Percentiles rank a stretch among this genome's conserved stretches.
Conservation (phyloP, 2,329 filamentous ascomycete species). For the Eutypella sp. region DNA sequence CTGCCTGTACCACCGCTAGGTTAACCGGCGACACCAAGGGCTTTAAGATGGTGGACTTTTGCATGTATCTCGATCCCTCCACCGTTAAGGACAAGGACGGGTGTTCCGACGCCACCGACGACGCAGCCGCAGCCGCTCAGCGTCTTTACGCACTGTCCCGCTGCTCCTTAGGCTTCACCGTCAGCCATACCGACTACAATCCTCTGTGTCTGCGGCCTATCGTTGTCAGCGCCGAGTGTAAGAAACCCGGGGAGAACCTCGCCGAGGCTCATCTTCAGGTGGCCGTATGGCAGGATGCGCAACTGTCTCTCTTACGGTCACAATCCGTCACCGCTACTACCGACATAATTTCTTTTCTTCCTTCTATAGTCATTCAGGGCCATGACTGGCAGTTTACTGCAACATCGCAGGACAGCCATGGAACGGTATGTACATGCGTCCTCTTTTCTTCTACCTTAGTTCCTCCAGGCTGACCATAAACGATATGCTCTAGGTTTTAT, state of each 20-base stretch:
- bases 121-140: not conserved
- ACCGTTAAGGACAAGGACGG: not conserved
- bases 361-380: slow-evolving; percentile 9
- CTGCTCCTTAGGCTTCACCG: not conserved
- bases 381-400: slow-evolving; percentile 9
- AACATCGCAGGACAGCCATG: slow-evolving; percentile 2
- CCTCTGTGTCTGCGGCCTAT: slow-evolving; percentile 9
- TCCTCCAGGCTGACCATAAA: too few species aligned
- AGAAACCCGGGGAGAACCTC: slow-evolving; percentile 10
- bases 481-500: too few species aligned
- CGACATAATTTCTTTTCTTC: slow-evolving; percentile 5
- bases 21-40: slow-evolving; percentile 2
- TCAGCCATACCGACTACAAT: slow-evolving; percentile 15
- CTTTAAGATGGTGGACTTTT: slow-evolving; percentile 9
- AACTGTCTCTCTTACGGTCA: slow-evolving; percentile 7
- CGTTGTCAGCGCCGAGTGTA: slow-evolving; percentile 15
- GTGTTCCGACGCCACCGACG: too few species aligned
- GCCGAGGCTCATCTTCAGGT: slow-evolving; percentile 12
- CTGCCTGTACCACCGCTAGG: slow-evolving; percentile 6
- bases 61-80: slow-evolving; percentile 7
- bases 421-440: too few species aligned
- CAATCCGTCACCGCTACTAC: not conserved
- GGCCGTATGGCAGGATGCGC: slow-evolving; percentile 16
- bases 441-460: too few species aligned
- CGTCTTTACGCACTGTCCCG: not conserved